phyloP scores from a whole-genome alignment of 768 basidiomycete genomes.

The Chlorophyllum brunneum region DNA sequence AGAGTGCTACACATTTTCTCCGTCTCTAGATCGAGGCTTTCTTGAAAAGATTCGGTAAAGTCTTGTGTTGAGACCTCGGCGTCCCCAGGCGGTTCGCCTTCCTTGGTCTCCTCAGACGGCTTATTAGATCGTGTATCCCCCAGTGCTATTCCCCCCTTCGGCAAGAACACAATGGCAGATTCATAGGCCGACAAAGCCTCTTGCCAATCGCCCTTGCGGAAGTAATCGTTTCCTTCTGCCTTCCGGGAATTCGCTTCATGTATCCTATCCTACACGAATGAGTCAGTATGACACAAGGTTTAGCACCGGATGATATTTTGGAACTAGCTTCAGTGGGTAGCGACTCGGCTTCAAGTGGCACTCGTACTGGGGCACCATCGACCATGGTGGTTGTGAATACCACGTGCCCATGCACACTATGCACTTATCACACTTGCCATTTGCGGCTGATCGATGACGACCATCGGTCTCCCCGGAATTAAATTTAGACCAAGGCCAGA shows the following conservation, averaged over 20 bases:
- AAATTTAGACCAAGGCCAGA: background rate
- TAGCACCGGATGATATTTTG: background rate
- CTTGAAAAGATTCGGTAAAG: background rate
- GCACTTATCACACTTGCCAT: no score
- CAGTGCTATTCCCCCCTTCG: slow-evolving; percentile 33
- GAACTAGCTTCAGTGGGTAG: slow-evolving; percentile 2
- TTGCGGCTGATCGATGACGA: background rate
- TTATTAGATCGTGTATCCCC: background rate
- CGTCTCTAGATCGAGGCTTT: slow-evolving; percentile 17
- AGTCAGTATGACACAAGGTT: background rate
- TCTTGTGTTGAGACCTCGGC: slow-evolving; percentile 3
- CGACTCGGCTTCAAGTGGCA: slow-evolving; percentile 2
- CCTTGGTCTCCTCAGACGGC: slow-evolving; percentile 12
- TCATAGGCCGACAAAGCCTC: slow-evolving; percentile 71
- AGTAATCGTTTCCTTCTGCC: slow-evolving; percentile 69
- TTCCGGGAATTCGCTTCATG: slow-evolving; percentile 59
- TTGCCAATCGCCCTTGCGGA: slow-evolving; percentile 61
- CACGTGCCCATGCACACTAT: background rate
- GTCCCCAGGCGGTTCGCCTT: slow-evolving; percentile 18
- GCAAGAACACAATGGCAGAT: slow-evolving; percentile 64
- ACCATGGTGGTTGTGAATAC: background rate
- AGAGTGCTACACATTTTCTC: slow-evolving; percentile 20
- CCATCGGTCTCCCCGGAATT: background rate
- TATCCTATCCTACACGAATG: slow-evolving; percentile 17
- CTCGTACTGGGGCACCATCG: background rate